Base-by-base conservation (phyloP, 2,329 filamentous ascomycete genomes). In the Didymella arachidicola region DNA sequence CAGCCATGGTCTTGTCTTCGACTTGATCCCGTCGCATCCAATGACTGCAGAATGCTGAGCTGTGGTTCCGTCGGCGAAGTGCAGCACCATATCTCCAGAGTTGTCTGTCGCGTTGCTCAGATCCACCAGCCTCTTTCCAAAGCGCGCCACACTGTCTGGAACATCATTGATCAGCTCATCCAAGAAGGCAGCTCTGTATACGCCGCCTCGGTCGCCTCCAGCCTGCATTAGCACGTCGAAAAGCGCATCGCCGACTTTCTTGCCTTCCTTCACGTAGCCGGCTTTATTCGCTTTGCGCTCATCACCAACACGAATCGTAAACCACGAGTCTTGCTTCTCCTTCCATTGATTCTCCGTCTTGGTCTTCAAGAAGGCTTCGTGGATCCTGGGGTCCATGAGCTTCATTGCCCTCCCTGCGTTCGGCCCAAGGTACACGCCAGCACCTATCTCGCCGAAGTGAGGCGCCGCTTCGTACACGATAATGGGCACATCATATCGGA, bases 11-110 rank as follows among this genome's bases (percentile, higher is more conserved):
- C 87, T 79, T 3, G 84, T 80, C 7, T 79, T 77, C 0, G 85
- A 87, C 69, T 86, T 86, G 69, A 90, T 87, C 1, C 88, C 88
- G 69, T 90, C 88, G 68, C 86, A 89, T 11, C 84, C 87, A 58
- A 90, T 81, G 0, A 87, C 83, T 2, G 80, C 78, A 64, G 78
- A 79, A 27, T 82, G 81, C 27, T 78, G 69, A 2, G 77, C 81
- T 1, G 70, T 74, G 0, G 74, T 80, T 1, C 82, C 82, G 66
- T 86, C 83, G 2, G 71, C 68, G 60, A 86, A 81, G 14, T 72
- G 68, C 18, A 80, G 61, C 3, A 72, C 66, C n/a, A 79, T 72
- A 36, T 74, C 68, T 8, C 71, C 70, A 2, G 70, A 75, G 16
- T 67, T 68, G 49, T 75, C 72, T 4, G 68, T 59, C 2, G 71